Base-by-base conservation (phyloP, 2,329 filamentous ascomycete genomes). In the Leptographium wingfieldii region DNA sequence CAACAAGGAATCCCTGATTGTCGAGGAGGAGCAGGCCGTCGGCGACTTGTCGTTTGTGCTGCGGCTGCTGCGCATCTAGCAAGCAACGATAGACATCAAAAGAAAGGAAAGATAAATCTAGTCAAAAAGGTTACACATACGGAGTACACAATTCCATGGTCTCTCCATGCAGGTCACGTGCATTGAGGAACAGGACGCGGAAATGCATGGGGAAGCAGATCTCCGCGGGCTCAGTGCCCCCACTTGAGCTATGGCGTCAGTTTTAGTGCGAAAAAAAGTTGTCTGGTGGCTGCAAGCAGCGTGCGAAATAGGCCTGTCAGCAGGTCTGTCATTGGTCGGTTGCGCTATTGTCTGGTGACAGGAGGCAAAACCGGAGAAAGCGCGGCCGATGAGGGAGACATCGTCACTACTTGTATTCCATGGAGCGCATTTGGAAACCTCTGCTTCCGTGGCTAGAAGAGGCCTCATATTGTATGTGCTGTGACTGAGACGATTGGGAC, bases 21-120 rank as follows among this genome's bases (percentile, higher is more conserved):
- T 81, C 51, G 84, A 95, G 72, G 90, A 95, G 73, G 86, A 92
- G 69, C 88, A 94, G 56, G 58, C 63, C 40, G 62, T 65, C 49
- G 64, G 64, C 58, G 64, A 65, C 31, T 58, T 65, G 59, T 56
- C 64, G 27, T 65, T 65, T 63, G 57, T 62, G 40, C 58, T 65
- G 59, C 61, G 60, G 27, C 60, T 65, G 48, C 58, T 65, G 27
- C 55, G 55, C 12, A 54, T 64, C 33, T 63, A 60, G 33, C 22
- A 16, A 31, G 14, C 11, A n/a, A 29, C 1, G 14, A 31, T 14
- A 19, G 49, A 55, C 22, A 38, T 11, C 31, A 38, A 49, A 59
- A 25, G 40, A 40, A 33, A 40, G 25, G 29, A 51, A 35, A 19
- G 25, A 19, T 1, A 16, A 19, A 16, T 3, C 14, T 10, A 57